Percentiles rank a stretch among this genome's conserved stretches.
Conservation (phyloP, 2,329 filamentous ascomycete genomes). For the Escovopsis weberi region DNA sequence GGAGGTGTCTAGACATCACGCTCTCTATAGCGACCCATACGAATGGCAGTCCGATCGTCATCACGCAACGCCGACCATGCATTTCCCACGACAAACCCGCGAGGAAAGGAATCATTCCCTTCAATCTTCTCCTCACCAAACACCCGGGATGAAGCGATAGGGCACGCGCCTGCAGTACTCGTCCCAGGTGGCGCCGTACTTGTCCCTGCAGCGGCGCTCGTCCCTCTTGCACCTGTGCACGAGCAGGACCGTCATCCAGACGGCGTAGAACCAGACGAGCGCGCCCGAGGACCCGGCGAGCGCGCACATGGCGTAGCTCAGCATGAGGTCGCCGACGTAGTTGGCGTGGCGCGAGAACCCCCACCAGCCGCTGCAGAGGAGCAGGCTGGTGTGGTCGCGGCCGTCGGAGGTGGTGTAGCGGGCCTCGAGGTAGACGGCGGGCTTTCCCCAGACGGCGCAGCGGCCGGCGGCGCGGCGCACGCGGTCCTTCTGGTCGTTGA, state of each 20-base stretch:
- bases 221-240: slow-evolving; percentile 31
- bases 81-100: too few relatives aligned
- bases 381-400: slow-evolving; percentile 18
- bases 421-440: slow-evolving; percentile 22
- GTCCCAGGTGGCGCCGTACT: slow-evolving; percentile 30
- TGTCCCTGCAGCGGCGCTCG: slow-evolving; percentile 27
- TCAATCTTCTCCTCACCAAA: slow-evolving; percentile 10
- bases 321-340: slow-evolving; percentile 14
- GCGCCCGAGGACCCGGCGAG: slow-evolving; percentile 21
- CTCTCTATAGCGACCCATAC: too few relatives aligned
- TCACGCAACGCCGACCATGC: too few relatives aligned
- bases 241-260: slow-evolving; percentile 29
- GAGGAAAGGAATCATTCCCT: not conserved
- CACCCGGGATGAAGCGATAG: slow-evolving; percentile 24
- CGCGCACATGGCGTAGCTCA: slow-evolving; percentile 26
- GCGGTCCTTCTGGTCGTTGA: slow-evolving; percentile 30
- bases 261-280: slow-evolving; percentile 29
- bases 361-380: slow-evolving; percentile 17
- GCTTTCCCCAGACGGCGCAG: slow-evolving; percentile 29
- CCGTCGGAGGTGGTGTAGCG: slow-evolving; percentile 28
- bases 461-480: slow-evolving; percentile 23
- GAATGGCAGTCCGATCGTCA: too few relatives aligned
- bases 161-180: slow-evolving; percentile 26
- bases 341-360: slow-evolving; percentile 16
- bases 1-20: too few relatives aligned